phyloP scores from a whole-genome alignment of 208 protist genomes.

The Porcisia hertigi region DNA sequence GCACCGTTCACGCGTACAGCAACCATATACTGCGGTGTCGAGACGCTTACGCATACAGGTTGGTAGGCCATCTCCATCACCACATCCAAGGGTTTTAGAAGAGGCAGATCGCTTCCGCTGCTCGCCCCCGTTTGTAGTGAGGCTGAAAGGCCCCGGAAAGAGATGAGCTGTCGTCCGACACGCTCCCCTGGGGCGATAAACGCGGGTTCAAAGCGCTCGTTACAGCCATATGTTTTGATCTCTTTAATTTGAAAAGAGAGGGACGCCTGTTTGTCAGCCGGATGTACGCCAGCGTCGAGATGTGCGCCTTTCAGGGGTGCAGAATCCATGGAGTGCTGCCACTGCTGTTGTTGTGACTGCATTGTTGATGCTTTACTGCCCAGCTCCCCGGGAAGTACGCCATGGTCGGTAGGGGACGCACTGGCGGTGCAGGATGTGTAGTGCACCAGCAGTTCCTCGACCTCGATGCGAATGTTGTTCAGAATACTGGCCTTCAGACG shows the following conservation, averaged over 20 bases:
- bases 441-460: constrained; percentile 50
- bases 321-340: not conserved
- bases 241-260: constrained; percentile 39
- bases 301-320: not conserved
- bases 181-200: constrained; percentile 40
- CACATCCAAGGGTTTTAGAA: constrained; percentile 26
- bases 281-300: not conserved
- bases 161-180: constrained; percentile 57
- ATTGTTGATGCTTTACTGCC: not conserved
- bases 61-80: constrained; percentile 27
- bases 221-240: constrained; percentile 59
- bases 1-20: constrained; percentile 31
- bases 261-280: not conserved
- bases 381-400: not conserved
- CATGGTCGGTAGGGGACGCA: not conserved
- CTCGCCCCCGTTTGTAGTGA: constrained; percentile 12
- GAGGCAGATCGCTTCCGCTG: constrained; percentile 2
- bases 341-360: not conserved
- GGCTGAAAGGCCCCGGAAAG: constrained; percentile 48
- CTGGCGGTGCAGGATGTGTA: constrained; percentile 36
- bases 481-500: constrained; percentile 78
- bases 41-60: constrained; percentile 18
- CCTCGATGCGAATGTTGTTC: constrained; percentile 74
- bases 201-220: constrained; percentile 49
- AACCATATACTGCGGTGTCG: constrained; percentile 31